These are phyloP conservation scores for Cutaneotrichosporon arboriforme DNA, from an alignment of 1,284 basidiomycete genomes.

Conservation along the genomic window DNA sequence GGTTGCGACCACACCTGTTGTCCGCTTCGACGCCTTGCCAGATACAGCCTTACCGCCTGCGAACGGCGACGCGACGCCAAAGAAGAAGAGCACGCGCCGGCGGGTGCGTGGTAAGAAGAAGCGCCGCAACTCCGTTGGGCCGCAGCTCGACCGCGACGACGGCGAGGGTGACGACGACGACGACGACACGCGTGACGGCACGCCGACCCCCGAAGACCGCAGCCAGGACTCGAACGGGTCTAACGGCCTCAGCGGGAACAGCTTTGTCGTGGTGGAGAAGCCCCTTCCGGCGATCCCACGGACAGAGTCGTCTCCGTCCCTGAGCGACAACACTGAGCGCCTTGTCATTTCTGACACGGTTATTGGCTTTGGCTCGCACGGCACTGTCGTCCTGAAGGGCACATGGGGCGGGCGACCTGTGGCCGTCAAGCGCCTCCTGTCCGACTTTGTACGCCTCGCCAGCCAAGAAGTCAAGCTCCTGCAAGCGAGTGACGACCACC, in stretches of 20 bases:
- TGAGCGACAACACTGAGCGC: conserved; percentile 41
- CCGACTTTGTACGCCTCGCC: conserved; percentile 92
- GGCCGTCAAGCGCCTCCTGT: conserved; percentile 90
- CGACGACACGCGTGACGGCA: conserved; percentile 14
- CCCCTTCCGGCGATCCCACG: conserved; percentile 40
- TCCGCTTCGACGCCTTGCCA: conserved; percentile 16
- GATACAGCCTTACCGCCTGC: neutral
- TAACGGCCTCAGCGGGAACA: neutral
- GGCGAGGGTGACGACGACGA: conserved; percentile 48
- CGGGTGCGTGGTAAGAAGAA: conserved; percentile 36
- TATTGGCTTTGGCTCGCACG: conserved; percentile 89
- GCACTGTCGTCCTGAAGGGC: conserved; percentile 89
- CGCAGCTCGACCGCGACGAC: conserved; percentile 54
- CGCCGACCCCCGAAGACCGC: conserved; percentile 12
- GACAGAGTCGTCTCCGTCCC: conserved; percentile 28
- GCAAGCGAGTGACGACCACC: conserved; percentile 95
- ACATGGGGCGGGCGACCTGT: conserved; percentile 92
- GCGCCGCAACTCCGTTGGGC: conserved; percentile 23
- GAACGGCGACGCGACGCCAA: conserved; percentile 6
- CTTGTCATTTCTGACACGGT: conserved; percentile 69
- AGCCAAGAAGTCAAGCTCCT: conserved; percentile 89
- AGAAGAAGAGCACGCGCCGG: conserved; percentile 35
- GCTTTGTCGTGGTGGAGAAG: conserved; percentile 34
- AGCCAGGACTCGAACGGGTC: neutral
- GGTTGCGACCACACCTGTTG: conserved; percentile 5